These are phyloP conservation scores for Quillaja saponaria DNA, from an alignment of 306 rosid genomes.

Conservation along the genomic window DNA sequence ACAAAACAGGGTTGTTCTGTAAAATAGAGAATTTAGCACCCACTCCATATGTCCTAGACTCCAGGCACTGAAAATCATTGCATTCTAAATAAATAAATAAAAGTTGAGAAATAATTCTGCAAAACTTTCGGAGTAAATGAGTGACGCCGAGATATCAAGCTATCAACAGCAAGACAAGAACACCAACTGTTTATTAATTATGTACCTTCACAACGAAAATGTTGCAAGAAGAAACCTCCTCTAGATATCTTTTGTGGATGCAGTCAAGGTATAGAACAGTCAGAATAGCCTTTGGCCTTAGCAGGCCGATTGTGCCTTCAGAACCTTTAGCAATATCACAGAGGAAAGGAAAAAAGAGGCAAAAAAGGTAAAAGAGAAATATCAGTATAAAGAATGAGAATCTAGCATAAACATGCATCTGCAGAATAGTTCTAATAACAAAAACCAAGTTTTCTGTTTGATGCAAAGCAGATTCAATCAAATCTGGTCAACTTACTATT, in stretches of 20 bases:
- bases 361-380: neutral
- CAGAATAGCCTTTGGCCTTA: conserved; percentile 88
- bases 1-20: no score
- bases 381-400: conserved; percentile 16
- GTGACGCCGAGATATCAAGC: neutral
- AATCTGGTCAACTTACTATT: no score
- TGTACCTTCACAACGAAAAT: conserved; percentile 95
- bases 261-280: conserved; percentile 93
- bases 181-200: conserved; percentile 15
- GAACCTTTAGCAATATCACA: conserved; percentile 57
- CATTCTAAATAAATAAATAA: conserved; percentile 1
- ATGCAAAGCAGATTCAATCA: no score
- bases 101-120: conserved; percentile 2
- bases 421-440: no score
- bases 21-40: no score
- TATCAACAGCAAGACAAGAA: conserved; percentile 10
- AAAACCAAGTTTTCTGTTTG: no score
- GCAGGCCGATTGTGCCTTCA: conserved; percentile 93
- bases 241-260: conserved; percentile 82
- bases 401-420: no score
- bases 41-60: no score
- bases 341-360: neutral
- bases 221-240: conserved; percentile 98
- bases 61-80: no score
- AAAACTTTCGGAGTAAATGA: neutral